Evolutionary conservation across 192 early-diverging fungal genomes (phyloP), one percentile per base, ranked within the genome.

Genomic region (Coemansia umbellata): DNA sequence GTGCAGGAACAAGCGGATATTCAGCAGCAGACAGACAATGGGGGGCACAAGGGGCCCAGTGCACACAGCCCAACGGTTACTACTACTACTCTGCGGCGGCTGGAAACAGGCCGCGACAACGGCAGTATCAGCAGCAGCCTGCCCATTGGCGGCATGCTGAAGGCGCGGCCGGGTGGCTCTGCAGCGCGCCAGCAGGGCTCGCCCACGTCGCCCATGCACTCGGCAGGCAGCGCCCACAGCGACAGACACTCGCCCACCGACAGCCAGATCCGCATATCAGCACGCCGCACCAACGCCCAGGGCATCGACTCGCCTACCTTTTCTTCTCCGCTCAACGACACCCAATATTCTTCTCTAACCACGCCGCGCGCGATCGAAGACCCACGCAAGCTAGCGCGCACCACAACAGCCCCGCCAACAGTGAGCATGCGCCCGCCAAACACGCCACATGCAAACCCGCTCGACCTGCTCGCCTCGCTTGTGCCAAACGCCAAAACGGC

Each of bases 391-490:
- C 37, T 63, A n/a, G 35, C 56, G 23, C 68, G 68, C 33, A 59
- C 33, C 39, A 57, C 51, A 8, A 58, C 56, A 1, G 64, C 64
- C 10, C 64, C 50, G 3, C 24, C 54, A 10, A 31, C 45, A 7
- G 47, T 58, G 35, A 42, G 17, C n/a, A 22, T 1, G 45, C 37
- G 0, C 28, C 45, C 37, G 42, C 49, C 17, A 59, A 50, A 51
- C 24, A 11, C 24, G 33, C 33, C 10, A n/a, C 33, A 35, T 26
- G 24, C 43, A 14, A 64, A 60, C 26, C 63, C 63, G 21, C 28
- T 69, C 31, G 72, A 64, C 24, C 52, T 63, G 41, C 48, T 75
- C 43, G 56, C 72, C 4, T 75, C 66, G 22, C 56, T 69, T 21
- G 40, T 69, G 41, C 48, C 53, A 17, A 26, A 10, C 24, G 43